phyloP scores from a whole-genome alignment of 202 grass and related monocot genomes.

The Cymbopogon flexuosus region DNA sequence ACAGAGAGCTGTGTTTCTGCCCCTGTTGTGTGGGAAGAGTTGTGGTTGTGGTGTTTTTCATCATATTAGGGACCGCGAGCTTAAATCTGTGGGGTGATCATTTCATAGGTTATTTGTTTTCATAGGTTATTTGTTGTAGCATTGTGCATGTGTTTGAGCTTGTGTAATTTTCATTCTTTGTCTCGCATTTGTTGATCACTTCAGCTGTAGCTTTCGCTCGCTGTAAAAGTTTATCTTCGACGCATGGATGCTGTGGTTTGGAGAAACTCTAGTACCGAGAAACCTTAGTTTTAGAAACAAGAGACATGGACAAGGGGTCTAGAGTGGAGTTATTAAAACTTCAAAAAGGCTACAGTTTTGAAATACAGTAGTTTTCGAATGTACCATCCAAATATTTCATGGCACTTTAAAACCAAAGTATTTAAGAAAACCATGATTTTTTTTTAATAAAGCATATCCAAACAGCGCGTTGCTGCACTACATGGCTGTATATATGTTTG shows the following conservation, averaged over 20 bases:
- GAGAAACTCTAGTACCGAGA: neutral
- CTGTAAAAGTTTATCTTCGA: neutral
- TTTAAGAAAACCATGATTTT: neutral
- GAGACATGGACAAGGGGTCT: neutral
- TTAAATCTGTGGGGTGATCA: neutral
- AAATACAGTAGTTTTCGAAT: too few species aligned
- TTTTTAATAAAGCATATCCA: neutral
- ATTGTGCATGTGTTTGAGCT: neutral
- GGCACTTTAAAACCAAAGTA: neutral
- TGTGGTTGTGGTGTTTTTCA: neutral
- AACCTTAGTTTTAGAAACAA: neutral
- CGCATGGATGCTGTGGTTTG: neutral
- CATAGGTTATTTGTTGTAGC: conserved; percentile 2
- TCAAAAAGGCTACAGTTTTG: neutral
- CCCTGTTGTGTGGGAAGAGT: neutral
- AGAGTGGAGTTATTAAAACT: neutral
- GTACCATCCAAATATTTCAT: too few species aligned
- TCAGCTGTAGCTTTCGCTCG: neutral
- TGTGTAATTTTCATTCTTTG: neutral
- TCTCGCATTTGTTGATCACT: neutral
- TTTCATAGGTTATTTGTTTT: neutral
- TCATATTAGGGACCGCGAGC: neutral
- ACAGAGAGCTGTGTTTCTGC: neutral
- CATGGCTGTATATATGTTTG: neutral
- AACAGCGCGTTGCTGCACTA: neutral